phyloP scores from a whole-genome alignment of 1,139 yeast species.

The Hyphopichia wangnamkhiaoensis region DNA sequence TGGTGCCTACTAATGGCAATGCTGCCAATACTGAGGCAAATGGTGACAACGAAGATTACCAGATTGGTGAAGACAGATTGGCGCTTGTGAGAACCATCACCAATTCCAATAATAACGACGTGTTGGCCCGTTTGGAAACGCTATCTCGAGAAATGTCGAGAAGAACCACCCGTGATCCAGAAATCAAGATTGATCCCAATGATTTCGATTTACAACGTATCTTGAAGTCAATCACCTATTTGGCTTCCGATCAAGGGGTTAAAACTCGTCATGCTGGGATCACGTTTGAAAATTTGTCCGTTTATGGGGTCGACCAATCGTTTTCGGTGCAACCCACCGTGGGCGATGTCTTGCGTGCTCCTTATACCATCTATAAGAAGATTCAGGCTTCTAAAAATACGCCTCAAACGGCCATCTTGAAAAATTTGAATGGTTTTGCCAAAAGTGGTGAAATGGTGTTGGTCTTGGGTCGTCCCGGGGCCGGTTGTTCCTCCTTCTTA shows the following conservation, averaged over 20 bases:
- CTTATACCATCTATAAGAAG: conserved; percentile 3
- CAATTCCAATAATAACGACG: conserved; percentile 11
- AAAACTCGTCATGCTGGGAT: conserved; percentile 20
- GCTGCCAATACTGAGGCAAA: not conserved
- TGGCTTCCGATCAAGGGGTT: conserved; percentile 39
- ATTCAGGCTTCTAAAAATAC: conserved; percentile 4
- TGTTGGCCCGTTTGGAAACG: conserved; percentile 12
- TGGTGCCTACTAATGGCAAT: not conserved
- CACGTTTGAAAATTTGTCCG: conserved; percentile 17
- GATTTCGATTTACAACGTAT: conserved; percentile 33
- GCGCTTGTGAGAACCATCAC: conserved; percentile 17
- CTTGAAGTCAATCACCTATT: conserved; percentile 21
- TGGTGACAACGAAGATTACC: conserved; percentile 8
- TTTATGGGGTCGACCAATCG: conserved; percentile 17
- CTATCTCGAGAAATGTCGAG: conserved; percentile 16
- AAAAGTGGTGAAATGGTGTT: conserved; percentile 74
- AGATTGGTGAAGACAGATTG: conserved; percentile 11
- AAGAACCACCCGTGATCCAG: conserved; percentile 11
- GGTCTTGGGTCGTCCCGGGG: conserved; percentile 81
- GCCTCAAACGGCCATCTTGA: conserved; percentile 54
- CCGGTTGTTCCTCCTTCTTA: conserved; percentile 80
- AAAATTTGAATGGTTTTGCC: conserved; percentile 66
- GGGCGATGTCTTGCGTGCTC: conserved; percentile 10
- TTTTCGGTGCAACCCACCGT: conserved; percentile 15
- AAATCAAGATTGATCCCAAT: conserved; percentile 16